Base-by-base conservation (phyloP, 2,329 filamentous ascomycete species). In the Aspergillus fijiensis region DNA sequence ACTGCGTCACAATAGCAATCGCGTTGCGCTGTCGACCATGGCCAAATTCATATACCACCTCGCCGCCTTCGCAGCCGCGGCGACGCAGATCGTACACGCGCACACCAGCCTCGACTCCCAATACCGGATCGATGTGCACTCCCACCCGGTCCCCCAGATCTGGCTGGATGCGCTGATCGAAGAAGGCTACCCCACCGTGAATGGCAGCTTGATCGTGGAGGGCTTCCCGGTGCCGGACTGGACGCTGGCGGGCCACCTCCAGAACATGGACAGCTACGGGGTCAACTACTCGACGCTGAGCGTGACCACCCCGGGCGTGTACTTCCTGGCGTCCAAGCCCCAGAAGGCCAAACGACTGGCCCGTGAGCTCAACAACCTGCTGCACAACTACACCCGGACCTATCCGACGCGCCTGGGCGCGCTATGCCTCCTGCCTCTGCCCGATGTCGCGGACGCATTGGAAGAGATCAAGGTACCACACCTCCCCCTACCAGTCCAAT, bases 41-140 rank as follows among this genome's bases (percentile, higher is more conserved):
- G 4, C 12, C 12, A 12, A 16, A 12, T 12, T 35, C 14, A 16
- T 16, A 35, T 35, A 35, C 33, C 14, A 16, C 12, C 33, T 35
- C 33, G 12, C 33, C 10, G 33, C 12, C 14, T 35, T 35, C 11
- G 10, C 3, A 2, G 33, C 33, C 11, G 33, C 33, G 4, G 33
- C 10, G 14, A 5, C 33, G 33, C 33, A 35, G 14, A 4, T 35
- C 14, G 33, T 35, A 35, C 33, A 12, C 5, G 33, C 33, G 11
- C 33, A 35, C 12, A 35, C 11, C 5, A 35, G 12, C 12, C 11
- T 35, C 33, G 33, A 35, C 14, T 12, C 33, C 11, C 33, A 35
- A 35, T 64, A 63, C 51, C 60, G 62, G 35, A 57, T 65, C 7
- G 63, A 65, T 19, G 62, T 65, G 12, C 63, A 65, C 35, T 64